These are phyloP conservation scores for Hansenula lynferdii DNA, from an alignment of 1,139 yeast genomes.

Conservation along the genomic window DNA sequence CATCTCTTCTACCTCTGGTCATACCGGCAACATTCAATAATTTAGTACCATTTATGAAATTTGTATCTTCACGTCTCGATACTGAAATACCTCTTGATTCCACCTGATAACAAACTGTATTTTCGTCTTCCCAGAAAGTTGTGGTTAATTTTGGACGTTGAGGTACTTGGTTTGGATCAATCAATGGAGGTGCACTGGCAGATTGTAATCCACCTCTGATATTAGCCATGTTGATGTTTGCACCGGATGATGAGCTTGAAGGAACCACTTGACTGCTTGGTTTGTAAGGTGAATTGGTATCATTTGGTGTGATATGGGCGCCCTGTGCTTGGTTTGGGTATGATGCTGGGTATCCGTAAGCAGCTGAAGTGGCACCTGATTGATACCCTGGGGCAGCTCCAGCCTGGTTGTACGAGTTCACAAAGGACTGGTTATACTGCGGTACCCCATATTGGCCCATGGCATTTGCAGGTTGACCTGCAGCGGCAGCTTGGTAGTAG, in stretches of 20 bases:
- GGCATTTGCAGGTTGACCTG: background rate
- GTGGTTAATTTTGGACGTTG: conserved; percentile 85
- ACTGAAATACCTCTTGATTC: conserved; percentile 90
- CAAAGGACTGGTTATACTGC: conserved; percentile 6
- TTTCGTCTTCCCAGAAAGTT: conserved; percentile 96
- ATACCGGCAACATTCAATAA: conserved; percentile 87
- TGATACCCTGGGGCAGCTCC: conserved; percentile 5
- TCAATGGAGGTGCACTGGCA: conserved; percentile 10
- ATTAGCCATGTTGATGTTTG: conserved; percentile 9
- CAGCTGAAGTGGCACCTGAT: conserved; percentile 6
- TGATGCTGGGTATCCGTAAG: conserved; percentile 7
- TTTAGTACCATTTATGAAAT: conserved; percentile 93
- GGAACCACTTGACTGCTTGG: conserved; percentile 6
- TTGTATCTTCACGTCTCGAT: conserved; percentile 88
- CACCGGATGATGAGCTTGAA: conserved; percentile 2
- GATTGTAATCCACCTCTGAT: conserved; percentile 11
- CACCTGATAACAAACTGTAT: conserved; percentile 90
- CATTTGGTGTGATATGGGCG: conserved; percentile 5
- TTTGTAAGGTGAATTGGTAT: conserved; percentile 10
- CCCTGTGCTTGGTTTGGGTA: conserved; percentile 8
- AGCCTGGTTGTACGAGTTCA: background rate
- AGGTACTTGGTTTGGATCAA: conserved; percentile 34
- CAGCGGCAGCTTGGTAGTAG: background rate
- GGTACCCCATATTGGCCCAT: conserved; percentile 4
- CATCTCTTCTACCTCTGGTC: conserved; percentile 96